phyloP scores from a whole-genome alignment of 257 asterid species.

The Petunia secreta region DNA sequence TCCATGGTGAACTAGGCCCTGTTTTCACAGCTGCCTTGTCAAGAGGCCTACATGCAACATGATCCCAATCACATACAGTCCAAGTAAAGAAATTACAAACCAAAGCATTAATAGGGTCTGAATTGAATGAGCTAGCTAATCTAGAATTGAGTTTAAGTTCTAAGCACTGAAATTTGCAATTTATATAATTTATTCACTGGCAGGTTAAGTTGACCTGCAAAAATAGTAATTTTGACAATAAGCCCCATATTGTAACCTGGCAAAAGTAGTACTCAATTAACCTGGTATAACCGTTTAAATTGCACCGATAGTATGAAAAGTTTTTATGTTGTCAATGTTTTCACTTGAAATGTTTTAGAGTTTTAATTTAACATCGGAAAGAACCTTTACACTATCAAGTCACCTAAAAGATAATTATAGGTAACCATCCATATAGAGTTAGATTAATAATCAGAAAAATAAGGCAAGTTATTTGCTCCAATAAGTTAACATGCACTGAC shows the following conservation, averaged over 20 bases:
- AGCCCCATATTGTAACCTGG: no score
- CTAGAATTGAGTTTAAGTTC: neutral
- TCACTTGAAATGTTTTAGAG: no score
- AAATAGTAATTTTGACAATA: no score
- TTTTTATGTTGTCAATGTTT: no score
- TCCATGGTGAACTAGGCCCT: conserved; percentile 46
- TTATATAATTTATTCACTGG: no score
- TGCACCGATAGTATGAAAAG: no score
- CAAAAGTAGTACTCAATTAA: no score
- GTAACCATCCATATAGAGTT: neutral
- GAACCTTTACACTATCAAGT: neutral
- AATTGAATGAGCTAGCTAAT: neutral
- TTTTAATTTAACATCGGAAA: neutral
- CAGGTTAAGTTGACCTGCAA: no score
- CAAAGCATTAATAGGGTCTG: neutral
- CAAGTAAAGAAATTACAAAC: neutral
- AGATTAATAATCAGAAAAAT: neutral
- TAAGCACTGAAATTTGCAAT: neutral
- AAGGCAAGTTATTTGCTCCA: neutral
- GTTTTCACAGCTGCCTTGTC: conserved; percentile 67
- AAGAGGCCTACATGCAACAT: conserved; percentile 46
- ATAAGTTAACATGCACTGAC: neutral
- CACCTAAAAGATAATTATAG: neutral
- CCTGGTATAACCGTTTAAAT: no score
- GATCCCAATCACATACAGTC: neutral